Evolutionary conservation across 139 green algal species (phyloP).

Genomic region (Chlorella sp.): DNA sequence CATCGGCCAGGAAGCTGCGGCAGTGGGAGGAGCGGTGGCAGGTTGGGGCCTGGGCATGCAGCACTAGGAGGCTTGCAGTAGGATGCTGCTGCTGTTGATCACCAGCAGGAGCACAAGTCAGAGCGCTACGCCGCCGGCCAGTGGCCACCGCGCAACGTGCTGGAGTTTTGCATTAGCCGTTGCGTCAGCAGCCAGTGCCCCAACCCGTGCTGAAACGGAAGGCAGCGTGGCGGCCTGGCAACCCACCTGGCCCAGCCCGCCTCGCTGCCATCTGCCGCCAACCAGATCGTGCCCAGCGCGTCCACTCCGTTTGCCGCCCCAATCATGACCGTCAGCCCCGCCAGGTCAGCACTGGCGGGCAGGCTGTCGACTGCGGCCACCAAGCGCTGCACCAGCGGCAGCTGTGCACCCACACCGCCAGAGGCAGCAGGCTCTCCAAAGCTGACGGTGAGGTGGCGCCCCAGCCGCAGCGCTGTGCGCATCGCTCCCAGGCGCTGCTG

Average conservation of each 20-base stretch:
- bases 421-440: conserved; percentile 32
- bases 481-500: conserved; percentile 49
- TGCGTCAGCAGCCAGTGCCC: no score
- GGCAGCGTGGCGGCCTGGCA: no score
- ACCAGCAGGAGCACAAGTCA: no score
- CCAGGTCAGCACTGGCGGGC: conserved; percentile 18
- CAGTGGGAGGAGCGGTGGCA: background rate
- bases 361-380: conserved; percentile 16
- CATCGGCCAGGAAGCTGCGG: conserved; percentile 29
- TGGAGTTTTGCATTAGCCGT: no score
- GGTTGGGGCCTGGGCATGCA: no score
- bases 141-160: no score
- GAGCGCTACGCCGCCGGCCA: no score
- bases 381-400: conserved; percentile 20
- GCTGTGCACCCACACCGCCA: conserved; percentile 26
- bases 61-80: no score
- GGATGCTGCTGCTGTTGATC: no score
- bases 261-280: conserved; percentile 34
- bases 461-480: conserved; percentile 59
- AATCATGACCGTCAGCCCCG: conserved; percentile 30
- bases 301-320: conserved; percentile 41
- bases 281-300: conserved; percentile 44
- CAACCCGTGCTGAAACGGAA: no score
- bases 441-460: conserved; percentile 35
- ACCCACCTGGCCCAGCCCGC: conserved; percentile 39